phyloP scores from a whole-genome alignment of 495 filamentous ascomycete genomes.

The Penicillium odoratum region DNA sequence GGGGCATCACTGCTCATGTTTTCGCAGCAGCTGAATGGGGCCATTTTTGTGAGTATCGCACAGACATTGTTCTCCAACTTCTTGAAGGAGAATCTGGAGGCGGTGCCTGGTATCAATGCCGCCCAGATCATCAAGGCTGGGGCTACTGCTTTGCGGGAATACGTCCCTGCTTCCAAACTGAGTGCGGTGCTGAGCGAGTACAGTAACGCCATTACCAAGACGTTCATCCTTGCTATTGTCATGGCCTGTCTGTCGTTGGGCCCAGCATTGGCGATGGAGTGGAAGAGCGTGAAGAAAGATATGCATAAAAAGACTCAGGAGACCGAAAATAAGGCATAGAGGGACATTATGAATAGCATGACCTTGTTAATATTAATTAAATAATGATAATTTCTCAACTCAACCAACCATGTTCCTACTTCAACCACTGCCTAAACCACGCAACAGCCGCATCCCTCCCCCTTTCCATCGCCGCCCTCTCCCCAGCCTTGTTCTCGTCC shows the following conservation, averaged over 20 bases:
- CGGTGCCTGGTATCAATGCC: conserved; percentile 7
- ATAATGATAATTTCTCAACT: conserved; percentile 2
- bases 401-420: not conserved
- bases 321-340: not conserved
- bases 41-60: conserved; percentile 55
- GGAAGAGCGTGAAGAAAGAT: conserved; percentile 6
- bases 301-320: not conserved
- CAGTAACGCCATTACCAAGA: conserved; percentile 9
- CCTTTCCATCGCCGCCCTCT: conserved; percentile 17
- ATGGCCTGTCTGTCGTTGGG: conserved; percentile 1
- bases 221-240: conserved; percentile 6
- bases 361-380: not conserved
- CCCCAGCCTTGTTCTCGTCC: conserved; percentile 33
- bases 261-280: conserved; percentile 3
- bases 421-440: conserved; percentile 19
- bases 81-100: conserved; percentile 8
- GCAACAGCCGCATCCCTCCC: conserved; percentile 21
- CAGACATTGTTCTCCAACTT: conserved; percentile 42
- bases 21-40: conserved; percentile 54
- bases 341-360: not conserved
- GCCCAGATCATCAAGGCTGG: conserved; percentile 6
- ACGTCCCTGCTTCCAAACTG: conserved; percentile 8
- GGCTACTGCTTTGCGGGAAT: conserved; percentile 11
- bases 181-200: not conserved
- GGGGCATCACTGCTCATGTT: conserved; percentile 42